Percentiles rank a stretch among this genome's conserved stretches.
phyloP scores from a whole-genome alignment of 495 filamentous ascomycete genomes.

The Daldinia concentrica region DNA sequence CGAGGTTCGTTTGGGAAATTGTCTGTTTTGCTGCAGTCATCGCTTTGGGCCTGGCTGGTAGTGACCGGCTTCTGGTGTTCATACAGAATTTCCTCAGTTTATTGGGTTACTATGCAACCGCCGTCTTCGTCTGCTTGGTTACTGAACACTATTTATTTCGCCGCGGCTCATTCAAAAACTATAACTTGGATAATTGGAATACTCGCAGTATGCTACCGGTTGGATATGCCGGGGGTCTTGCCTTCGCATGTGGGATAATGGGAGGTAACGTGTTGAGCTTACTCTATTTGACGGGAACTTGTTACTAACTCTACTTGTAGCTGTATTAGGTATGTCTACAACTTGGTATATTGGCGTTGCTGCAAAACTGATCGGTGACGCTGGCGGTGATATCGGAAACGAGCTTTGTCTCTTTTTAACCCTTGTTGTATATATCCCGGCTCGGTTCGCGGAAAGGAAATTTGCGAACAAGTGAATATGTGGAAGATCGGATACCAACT shows the following conservation, averaged over 20 bases:
- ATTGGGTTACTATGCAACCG: conserved; percentile 68
- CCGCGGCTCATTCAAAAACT: conserved; percentile 49
- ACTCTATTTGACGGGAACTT: conserved; percentile 2
- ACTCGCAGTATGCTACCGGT: conserved; percentile 55
- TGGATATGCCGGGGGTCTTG: conserved; percentile 57
- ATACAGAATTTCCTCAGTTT: conserved; percentile 66
- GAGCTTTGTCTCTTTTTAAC: conserved; percentile 63
- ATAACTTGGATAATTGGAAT: conserved; percentile 63
- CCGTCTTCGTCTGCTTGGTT: conserved; percentile 66
- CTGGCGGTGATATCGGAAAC: conserved; percentile 66
- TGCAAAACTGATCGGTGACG: conserved; percentile 56
- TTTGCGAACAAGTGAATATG: conserved; percentile 16
- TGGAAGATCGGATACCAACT: conserved; percentile 14
- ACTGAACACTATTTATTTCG: conserved; percentile 70
- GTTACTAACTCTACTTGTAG: conserved; percentile 24
- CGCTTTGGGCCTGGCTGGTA: conserved; percentile 57
- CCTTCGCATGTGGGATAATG: conserved; percentile 57
- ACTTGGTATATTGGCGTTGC: conserved; percentile 63
- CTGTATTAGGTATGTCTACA: conserved; percentile 61
- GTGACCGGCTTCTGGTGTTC: conserved; percentile 53
- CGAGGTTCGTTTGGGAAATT: conserved; percentile 60
- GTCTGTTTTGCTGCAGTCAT: conserved; percentile 55
- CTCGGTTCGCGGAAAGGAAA: conserved; percentile 41
- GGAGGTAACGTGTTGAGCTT: conserved; percentile 43
- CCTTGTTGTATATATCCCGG: conserved; percentile 45